Percentiles rank a stretch among this genome's conserved stretches.
These are phyloP conservation scores for Hemileia vastatrix DNA, from an alignment of 1,284 basidiomycete genomes.

Conservation along the genomic window DNA sequence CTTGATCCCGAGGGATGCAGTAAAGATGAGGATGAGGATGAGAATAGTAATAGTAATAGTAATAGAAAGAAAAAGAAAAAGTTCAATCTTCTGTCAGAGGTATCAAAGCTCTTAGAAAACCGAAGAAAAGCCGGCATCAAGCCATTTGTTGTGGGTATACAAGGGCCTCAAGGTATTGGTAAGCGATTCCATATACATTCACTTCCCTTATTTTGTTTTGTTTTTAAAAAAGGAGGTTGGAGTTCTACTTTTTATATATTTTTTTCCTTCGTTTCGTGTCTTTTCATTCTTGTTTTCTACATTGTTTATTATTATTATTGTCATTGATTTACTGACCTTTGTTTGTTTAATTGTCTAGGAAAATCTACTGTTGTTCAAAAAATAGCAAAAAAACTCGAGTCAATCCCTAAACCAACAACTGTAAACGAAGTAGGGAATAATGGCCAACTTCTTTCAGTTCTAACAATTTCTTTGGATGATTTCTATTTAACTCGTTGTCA, in stretches of 20 bases:
- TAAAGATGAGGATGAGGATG: no score
- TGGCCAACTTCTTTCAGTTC: neutral
- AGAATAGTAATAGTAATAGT: no score
- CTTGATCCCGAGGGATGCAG: no score
- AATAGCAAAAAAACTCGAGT: neutral
- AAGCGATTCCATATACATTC: no score
- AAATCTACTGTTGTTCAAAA: slow-evolving; percentile 1
- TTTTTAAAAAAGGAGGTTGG: neutral
- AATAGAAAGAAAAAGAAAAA: no score
- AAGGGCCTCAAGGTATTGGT: slow-evolving; percentile 21
- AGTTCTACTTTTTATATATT: neutral
- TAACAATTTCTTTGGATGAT: slow-evolving; percentile 16
- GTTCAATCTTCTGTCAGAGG: no score
- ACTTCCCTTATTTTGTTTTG: no score
- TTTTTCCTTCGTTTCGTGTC: neutral
- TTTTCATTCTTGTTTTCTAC: neutral
- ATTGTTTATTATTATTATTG: neutral
- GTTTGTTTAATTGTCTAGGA: neutral
- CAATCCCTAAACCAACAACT: no score
- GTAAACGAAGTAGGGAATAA: no score
- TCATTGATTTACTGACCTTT: neutral
- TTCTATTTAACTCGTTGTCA: slow-evolving; percentile 8
- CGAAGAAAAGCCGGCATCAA: no score
- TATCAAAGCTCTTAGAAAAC: no score
- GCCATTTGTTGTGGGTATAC: slow-evolving; percentile 14